Conservation (phyloP, 148 eudicot genomes). For the Amaranthus palmeri region DNA sequence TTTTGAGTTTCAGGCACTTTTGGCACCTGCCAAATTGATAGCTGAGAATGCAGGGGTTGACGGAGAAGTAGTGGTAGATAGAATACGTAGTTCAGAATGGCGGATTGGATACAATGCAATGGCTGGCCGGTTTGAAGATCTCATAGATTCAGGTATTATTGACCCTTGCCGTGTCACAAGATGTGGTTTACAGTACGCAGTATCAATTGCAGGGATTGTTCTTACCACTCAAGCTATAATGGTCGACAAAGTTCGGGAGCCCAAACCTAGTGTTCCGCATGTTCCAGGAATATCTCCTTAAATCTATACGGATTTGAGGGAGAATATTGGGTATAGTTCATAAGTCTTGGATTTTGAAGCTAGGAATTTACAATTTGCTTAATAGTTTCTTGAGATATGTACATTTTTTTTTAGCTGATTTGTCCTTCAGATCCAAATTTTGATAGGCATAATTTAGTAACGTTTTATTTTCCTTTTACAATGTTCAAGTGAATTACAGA, state of each 20-base stretch:
- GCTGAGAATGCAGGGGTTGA: conserved; percentile 90
- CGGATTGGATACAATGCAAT: conserved; percentile 71
- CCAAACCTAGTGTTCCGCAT: conserved; percentile 57
- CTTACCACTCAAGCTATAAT: conserved; percentile 85
- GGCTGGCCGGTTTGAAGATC: conserved; percentile 72
- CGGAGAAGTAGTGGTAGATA: conserved; percentile 77
- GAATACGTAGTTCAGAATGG: conserved; percentile 50
- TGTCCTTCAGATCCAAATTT: conserved; percentile 2
- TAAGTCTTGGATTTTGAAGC: background rate
- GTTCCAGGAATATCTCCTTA: conserved; percentile 64
- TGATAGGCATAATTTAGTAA: conserved; percentile 2
- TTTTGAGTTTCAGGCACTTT: conserved; percentile 68
- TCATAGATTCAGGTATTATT: conserved; percentile 64
- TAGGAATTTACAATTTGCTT: background rate
- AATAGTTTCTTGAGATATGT: background rate
- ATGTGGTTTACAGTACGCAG: conserved; percentile 80
- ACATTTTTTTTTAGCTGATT: background rate
- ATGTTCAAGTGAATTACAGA: background rate
- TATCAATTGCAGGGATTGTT: conserved; percentile 74
- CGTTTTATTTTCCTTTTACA: background rate
- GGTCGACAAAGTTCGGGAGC: conserved; percentile 59
- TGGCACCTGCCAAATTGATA: conserved; percentile 76
- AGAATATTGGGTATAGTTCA: background rate
- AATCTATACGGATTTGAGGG: background rate
- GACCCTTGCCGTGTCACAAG: conserved; percentile 84